phyloP scores from a whole-genome alignment of 176 grass and related monocot species.

The Aechmea fasciata region DNA sequence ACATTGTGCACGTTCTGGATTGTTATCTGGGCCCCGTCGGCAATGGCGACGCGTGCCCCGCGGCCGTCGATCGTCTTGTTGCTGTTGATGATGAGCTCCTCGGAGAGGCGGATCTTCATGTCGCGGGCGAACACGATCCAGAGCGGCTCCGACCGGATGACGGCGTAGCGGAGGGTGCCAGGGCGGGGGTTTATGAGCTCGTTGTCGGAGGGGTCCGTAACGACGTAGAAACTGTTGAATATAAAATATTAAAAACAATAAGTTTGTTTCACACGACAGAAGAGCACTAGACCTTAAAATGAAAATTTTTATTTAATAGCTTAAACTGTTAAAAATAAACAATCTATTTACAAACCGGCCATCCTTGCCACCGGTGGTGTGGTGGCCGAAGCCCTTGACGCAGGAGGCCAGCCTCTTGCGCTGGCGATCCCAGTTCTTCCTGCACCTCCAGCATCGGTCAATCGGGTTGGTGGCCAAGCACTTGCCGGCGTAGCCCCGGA shows the following conservation, averaged over 20 bases:
- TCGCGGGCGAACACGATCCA: slow-evolving; percentile 60
- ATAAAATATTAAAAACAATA: too few relatives aligned
- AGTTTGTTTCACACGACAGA: too few relatives aligned
- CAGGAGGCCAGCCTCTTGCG: slow-evolving; percentile 47
- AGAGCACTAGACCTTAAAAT: too few relatives aligned
- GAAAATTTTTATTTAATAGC: too few relatives aligned
- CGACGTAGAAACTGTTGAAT: slow-evolving; percentile 22
- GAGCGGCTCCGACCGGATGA: slow-evolving; percentile 36
- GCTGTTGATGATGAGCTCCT: slow-evolving; percentile 54
- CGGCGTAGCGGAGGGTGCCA: slow-evolving; percentile 50
- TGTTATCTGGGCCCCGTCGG: slow-evolving; percentile 44
- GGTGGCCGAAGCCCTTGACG: slow-evolving; percentile 38
- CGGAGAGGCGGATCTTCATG: slow-evolving; percentile 43
- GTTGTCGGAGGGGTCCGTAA: slow-evolving; percentile 45
- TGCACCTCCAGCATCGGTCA: slow-evolving; percentile 71
- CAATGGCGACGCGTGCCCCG: slow-evolving; percentile 60
- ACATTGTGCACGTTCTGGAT: slow-evolving; percentile 47
- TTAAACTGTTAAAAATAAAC: too few relatives aligned
- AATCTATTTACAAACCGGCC: background rate
- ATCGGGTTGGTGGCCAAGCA: slow-evolving; percentile 67
- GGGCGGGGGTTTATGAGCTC: slow-evolving; percentile 13
- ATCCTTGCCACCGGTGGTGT: slow-evolving; percentile 17
- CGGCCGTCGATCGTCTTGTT: slow-evolving; percentile 75
- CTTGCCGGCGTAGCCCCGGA: slow-evolving; percentile 5
- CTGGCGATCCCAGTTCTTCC: slow-evolving; percentile 29